phyloP scores from a whole-genome alignment of 345 rosid genomes.

The Raphanus sativus region DNA sequence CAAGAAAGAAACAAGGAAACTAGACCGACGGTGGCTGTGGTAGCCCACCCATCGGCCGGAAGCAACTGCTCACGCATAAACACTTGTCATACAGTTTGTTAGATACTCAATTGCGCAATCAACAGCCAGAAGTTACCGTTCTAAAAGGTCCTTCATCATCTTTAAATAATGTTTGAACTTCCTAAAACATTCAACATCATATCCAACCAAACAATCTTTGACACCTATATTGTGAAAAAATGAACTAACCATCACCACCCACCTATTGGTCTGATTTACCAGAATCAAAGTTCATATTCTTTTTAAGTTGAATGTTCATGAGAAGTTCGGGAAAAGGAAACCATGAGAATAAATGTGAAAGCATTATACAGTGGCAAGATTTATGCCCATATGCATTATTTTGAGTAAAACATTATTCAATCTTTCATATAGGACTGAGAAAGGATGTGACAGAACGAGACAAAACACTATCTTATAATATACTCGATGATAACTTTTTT shows the following conservation, averaged over 20 bases:
- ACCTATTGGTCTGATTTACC: slow-evolving; percentile 24
- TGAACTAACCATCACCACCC: slow-evolving; percentile 15
- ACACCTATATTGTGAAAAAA: background rate
- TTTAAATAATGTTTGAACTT: background rate
- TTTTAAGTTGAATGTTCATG: background rate
- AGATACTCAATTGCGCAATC: background rate
- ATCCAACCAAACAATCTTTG: slow-evolving; percentile 28
- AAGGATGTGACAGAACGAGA: background rate
- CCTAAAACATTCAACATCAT: slow-evolving; percentile 17
- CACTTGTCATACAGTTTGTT: background rate
- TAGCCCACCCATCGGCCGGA: no score
- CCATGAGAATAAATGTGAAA: slow-evolving; percentile 4
- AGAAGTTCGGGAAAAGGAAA: background rate
- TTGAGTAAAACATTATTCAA: background rate
- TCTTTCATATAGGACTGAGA: background rate
- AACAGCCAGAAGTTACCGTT: background rate
- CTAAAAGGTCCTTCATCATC: slow-evolving; percentile 1
- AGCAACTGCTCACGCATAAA: no score
- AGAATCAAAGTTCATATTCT: background rate
- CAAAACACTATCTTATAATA: background rate
- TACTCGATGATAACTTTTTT: background rate
- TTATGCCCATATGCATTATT: background rate
- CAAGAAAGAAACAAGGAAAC: no score
- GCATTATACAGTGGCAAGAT: background rate
- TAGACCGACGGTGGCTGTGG: no score